phyloP scores from a whole-genome alignment of 192 early-diverging fungal species.

The Coemansia interrupta region DNA sequence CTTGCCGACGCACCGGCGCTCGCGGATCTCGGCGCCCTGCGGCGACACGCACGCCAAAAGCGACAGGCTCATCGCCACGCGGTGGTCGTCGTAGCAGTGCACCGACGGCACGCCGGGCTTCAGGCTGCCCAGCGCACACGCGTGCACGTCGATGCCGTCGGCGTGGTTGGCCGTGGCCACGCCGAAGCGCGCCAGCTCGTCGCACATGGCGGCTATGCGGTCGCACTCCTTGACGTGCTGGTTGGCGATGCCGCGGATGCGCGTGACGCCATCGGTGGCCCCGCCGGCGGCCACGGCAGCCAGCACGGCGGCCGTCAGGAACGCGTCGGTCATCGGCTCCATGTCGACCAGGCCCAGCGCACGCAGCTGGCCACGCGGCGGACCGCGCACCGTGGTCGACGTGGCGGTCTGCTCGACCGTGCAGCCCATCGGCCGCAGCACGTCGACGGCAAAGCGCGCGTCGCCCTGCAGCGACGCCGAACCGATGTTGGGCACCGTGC shows the following conservation, averaged over 20 bases:
- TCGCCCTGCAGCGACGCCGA: constrained; percentile 90
- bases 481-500: constrained; percentile 92
- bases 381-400: constrained; percentile 87
- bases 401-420: constrained; percentile 82
- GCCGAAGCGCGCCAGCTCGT: constrained; percentile 88
- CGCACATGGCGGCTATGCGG: constrained; percentile 93
- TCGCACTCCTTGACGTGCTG: constrained; percentile 99
- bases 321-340: constrained; percentile 99
- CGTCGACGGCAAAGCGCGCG: constrained; percentile 84
- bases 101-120: constrained; percentile 60
- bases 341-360: constrained; percentile 84
- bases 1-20: constrained; percentile 98
- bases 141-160: constrained; percentile 89
- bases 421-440: constrained; percentile 90
- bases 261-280: constrained; percentile 59
- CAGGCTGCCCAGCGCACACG: constrained; percentile 55
- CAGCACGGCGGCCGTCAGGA: constrained; percentile 89
- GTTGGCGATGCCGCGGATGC: constrained; percentile 93
- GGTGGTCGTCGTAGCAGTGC: constrained; percentile 95
- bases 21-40: constrained; percentile 70
- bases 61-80: constrained; percentile 96
- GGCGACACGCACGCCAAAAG: constrained; percentile 76
- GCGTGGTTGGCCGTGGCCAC: constrained; percentile 74
- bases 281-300: constrained; percentile 74
- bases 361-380: constrained; percentile 62